Conservation (phyloP, 202 grass and related monocot genomes). For the Brachypodium distachyon region DNA sequence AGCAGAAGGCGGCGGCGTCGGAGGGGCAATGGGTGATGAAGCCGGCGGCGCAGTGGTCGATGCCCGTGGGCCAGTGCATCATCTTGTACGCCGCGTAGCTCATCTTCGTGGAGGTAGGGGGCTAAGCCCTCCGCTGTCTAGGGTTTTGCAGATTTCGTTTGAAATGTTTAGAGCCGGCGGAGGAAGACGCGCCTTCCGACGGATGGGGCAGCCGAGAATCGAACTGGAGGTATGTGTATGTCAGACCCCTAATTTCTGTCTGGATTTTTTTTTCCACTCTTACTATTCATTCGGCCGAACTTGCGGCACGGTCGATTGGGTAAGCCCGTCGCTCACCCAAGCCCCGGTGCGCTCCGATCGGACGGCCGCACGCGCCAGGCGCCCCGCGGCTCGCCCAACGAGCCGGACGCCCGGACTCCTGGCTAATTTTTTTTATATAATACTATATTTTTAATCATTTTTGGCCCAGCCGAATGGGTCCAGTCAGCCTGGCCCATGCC, state of each 20-base stretch:
- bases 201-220: not conserved
- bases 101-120: slow-evolving; percentile 24
- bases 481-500: no score
- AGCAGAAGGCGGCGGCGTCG: slow-evolving; percentile 11
- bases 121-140: not conserved
- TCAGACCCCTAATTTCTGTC: not conserved
- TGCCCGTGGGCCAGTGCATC: slow-evolving; percentile 73
- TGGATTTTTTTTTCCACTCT: no score
- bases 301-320: no score
- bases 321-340: no score
- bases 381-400: no score
- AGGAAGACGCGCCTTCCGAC: not conserved
- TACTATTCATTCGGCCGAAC: no score
- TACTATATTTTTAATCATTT: no score
- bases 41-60: slow-evolving; percentile 74
- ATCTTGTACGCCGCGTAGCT: slow-evolving; percentile 93
- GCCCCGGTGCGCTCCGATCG: no score
- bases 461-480: no score
- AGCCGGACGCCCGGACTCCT: no score
- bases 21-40: slow-evolving; percentile 60
- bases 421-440: no score
- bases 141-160: slow-evolving; percentile 14
- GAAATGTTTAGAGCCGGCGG: not conserved
- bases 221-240: not conserved
- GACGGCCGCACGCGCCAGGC: no score